Percentiles rank a stretch among this genome's conserved stretches.
Evolutionary conservation across 2,329 filamentous ascomycete species (phyloP).

Genomic region (Sclerotiophoma versabilis): DNA sequence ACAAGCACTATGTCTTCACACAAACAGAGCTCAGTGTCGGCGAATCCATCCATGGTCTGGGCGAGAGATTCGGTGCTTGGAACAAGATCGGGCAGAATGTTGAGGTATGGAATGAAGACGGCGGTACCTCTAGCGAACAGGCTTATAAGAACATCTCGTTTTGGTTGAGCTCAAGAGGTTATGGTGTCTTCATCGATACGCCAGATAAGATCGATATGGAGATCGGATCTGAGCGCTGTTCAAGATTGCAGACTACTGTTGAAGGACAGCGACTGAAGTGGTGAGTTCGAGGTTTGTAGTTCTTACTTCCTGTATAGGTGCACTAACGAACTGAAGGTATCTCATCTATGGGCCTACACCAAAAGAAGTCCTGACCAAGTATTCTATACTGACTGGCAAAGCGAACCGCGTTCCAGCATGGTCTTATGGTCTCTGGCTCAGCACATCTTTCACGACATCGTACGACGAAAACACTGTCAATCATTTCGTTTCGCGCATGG

Average conservation of each 20-base stretch:
- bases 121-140: conserved; percentile 72
- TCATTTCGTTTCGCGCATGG: conserved; percentile 73
- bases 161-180: conserved; percentile 74
- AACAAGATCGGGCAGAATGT: conserved; percentile 77
- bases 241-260: conserved; percentile 72
- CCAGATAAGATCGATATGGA: conserved; percentile 74
- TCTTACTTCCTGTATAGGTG: not conserved
- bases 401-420: conserved; percentile 72
- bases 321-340: conserved; percentile 53
- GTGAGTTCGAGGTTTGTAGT: conserved; percentile 22
- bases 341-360: conserved; percentile 75
- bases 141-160: conserved; percentile 77
- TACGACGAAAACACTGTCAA: conserved; percentile 75
- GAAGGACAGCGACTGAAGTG: conserved; percentile 74
- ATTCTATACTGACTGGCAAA: conserved; percentile 71
- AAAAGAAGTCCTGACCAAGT: conserved; percentile 73
- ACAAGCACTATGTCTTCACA: conserved; percentile 55
- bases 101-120: conserved; percentile 68
- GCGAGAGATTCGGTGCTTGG: conserved; percentile 78
- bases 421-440: conserved; percentile 80
- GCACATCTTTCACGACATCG: conserved; percentile 76
- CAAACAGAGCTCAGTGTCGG: conserved; percentile 57
- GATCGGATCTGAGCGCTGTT: conserved; percentile 76
- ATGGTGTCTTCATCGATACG: conserved; percentile 78
- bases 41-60: conserved; percentile 76